Conservation (phyloP, 2,329 filamentous ascomycete species). For the Aplosporella prunicola region DNA sequence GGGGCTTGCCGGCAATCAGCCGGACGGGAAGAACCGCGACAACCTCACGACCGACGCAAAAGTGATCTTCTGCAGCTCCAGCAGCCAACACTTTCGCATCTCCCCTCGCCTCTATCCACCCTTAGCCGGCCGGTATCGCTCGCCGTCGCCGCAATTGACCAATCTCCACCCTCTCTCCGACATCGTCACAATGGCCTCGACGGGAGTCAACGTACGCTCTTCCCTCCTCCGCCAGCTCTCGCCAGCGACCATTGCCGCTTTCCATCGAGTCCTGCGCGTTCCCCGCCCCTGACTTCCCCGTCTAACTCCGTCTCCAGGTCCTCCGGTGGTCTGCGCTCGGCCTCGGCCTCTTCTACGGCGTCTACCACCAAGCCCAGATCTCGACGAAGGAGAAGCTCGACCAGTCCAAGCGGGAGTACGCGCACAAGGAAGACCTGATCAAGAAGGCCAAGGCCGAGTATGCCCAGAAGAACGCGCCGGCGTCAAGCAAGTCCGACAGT, state of each 20-base stretch:
- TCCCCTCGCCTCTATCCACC: constrained; percentile 6
- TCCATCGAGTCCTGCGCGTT: constrained; percentile 3
- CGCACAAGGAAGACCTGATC: constrained; percentile 87
- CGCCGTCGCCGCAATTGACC: constrained; percentile 11
- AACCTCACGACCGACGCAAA: neutral
- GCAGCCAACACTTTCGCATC: constrained; percentile 1
- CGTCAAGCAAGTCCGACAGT: constrained; percentile 27
- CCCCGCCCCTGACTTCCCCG: neutral
- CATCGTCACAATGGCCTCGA: constrained; percentile 11
- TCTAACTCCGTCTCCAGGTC: constrained; percentile 51
- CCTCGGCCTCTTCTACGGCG: constrained; percentile 87
- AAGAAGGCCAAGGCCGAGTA: constrained; percentile 86
- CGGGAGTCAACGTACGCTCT: constrained; percentile 44
- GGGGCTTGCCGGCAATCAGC: too few relatives aligned
- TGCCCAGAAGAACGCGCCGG: constrained; percentile 60
- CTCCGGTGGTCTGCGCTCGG: constrained; percentile 93
- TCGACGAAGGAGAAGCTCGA: constrained; percentile 59
- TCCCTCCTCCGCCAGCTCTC: constrained; percentile 5
- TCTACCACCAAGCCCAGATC: constrained; percentile 84
- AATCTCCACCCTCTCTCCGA: constrained; percentile 2
- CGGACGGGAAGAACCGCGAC: constrained; percentile 4
- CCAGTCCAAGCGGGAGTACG: constrained; percentile 70
- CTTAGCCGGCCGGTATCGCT: too few relatives aligned
- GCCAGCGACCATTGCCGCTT: constrained; percentile 4
- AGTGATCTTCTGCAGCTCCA: constrained; percentile 1